Evolutionary conservation across 345 rosid genomes (phyloP), one percentile per base, ranked within the genome.

Genomic region (Linum lewisii): DNA sequence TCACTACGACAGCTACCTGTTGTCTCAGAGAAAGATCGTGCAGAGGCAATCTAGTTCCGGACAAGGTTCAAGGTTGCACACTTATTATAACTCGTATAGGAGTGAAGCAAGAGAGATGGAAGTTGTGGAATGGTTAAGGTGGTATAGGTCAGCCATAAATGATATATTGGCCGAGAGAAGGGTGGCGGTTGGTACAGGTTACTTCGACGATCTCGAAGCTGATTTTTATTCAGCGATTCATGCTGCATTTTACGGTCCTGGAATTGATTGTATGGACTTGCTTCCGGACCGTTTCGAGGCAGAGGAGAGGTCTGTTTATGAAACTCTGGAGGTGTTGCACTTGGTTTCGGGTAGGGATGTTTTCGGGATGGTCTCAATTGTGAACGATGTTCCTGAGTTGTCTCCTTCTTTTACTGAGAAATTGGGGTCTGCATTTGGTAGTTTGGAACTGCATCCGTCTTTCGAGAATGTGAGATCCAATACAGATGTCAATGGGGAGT

Each of bases 281-380:
- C 95, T 92, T 71, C 98, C 98, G 1, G 86, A 83, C 64, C 71
- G 87, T 63, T 92, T 92, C 66, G 96, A 92, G 82, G 98, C 96
- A 4, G 96, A 92, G 83, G 98, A 88, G 67, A 86, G 98, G 68
- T 92, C 98, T 74, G 79, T 78, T 49, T 77, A 45, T 66, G 88
- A 83, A 29, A 86, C 82, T 54, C 75, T 75, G 4, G 96, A 92
- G 66, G 86, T 92, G 51, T 77, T 92, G 66, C 98, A 86, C 56
- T 84, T 92, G 81, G 98, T 92, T 21, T 88, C 96, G 0, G 98
- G 98, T 58, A 76, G 87, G 26, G 77, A 86, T 75, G 85, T 92
- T 77, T 88, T 92, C 70, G 98, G 98, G 18, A 84, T 84, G 93
- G 90, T 92, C 58, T 77, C 84, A 60, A 71, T 92, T 66, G 82